A percentile compares a stretch with the other conserved stretches of the same genome.
phyloP scores from a whole-genome alignment of 768 basidiomycete species.

The Lactifluus volemus region DNA sequence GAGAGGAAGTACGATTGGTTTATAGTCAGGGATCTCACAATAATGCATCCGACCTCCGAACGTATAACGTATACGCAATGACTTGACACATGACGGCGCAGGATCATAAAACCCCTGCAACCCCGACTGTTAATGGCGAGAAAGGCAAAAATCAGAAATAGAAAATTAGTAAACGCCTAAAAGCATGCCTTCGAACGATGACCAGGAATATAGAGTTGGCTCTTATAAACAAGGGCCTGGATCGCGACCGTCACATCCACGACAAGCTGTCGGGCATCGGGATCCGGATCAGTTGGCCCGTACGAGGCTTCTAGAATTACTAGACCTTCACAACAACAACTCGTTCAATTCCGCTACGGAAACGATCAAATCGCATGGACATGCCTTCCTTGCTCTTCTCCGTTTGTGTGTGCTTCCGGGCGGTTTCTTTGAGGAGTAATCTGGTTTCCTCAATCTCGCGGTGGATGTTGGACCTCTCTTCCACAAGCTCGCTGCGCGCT shows the following conservation, averaged over 20 bases:
- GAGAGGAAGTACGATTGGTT: constrained; percentile 64
- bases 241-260: constrained; percentile 76
- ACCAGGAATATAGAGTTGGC: constrained; percentile 70
- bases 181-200: constrained; percentile 61
- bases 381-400: constrained; percentile 65
- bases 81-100: constrained; percentile 62
- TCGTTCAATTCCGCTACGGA: constrained; percentile 1
- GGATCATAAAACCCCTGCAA: constrained; percentile 89
- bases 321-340: constrained; percentile 41
- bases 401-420: constrained; percentile 49
- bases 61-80: constrained; percentile 60
- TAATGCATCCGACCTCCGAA: constrained; percentile 71
- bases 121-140: constrained; percentile 37
- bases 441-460: constrained; percentile 56
- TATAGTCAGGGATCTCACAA: constrained; percentile 65
- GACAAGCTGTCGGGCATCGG: constrained; percentile 34
- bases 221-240: constrained; percentile 72
- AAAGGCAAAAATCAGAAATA: not conserved
- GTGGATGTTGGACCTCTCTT: constrained; percentile 54
- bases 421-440: constrained; percentile 57
- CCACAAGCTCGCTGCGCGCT: constrained; percentile 50
- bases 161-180: not conserved
- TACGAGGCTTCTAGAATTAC: constrained; percentile 71
- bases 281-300: constrained; percentile 39
- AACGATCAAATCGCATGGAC: constrained; percentile 15